Conservation (phyloP, 768 basidiomycete species). For the Hypholoma fasciculare region DNA sequence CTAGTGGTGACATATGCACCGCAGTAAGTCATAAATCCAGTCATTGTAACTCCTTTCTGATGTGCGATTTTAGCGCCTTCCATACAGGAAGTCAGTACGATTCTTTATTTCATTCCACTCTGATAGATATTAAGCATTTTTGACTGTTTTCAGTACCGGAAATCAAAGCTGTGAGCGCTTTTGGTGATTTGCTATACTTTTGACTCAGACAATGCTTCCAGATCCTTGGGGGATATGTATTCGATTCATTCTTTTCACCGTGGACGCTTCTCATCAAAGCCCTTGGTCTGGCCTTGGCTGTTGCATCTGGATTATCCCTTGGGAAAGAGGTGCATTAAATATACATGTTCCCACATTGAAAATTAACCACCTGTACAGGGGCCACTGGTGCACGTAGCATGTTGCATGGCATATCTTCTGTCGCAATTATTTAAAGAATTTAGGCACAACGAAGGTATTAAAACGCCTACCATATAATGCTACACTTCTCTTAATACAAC, state of each 20-base stretch:
- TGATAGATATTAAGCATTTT: neutral
- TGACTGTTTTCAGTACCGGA: constrained; percentile 55
- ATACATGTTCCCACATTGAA: constrained; percentile 6
- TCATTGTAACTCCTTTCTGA: neutral
- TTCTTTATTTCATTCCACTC: neutral
- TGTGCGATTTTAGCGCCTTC: constrained; percentile 51
- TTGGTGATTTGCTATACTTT: neutral
- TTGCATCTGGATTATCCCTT: constrained; percentile 82
- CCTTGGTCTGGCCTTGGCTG: constrained; percentile 78
- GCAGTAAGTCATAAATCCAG: constrained; percentile 45
- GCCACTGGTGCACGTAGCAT: constrained; percentile 83
- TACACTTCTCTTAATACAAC: neutral
- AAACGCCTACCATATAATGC: neutral
- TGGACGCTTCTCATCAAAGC: constrained; percentile 88
- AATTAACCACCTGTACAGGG: constrained; percentile 41
- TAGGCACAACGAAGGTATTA: constrained; percentile 72
- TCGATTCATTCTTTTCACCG: constrained; percentile 82
- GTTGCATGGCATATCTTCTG: constrained; percentile 75
- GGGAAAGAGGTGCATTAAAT: constrained; percentile 72
- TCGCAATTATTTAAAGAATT: constrained; percentile 70
- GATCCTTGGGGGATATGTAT: constrained; percentile 84
- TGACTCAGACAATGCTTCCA: constrained; percentile 21
- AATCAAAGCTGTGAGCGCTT: constrained; percentile 63
- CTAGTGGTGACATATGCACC: constrained; percentile 69
- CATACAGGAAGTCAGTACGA: constrained; percentile 72